Evolutionary conservation across 495 filamentous ascomycete species (phyloP).

Genomic region (Aspergillus saccharolyticus): DNA sequence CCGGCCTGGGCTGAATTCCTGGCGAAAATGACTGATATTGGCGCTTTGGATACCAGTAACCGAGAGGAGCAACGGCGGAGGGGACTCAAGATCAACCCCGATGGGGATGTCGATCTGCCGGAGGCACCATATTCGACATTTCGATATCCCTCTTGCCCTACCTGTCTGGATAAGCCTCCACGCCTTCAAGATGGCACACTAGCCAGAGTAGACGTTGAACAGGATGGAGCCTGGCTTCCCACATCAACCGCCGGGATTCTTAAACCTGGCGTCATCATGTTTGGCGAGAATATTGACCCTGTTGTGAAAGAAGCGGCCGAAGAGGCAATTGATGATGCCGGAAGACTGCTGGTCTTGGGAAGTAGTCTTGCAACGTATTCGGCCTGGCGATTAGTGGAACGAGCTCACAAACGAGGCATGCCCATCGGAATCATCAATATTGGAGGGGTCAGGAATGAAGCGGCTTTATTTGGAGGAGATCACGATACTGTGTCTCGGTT

Average conservation of each 20-base stretch:
- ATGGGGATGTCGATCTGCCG: conserved; percentile 92
- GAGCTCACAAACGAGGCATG: conserved; percentile 75
- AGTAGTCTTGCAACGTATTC: conserved; percentile 92
- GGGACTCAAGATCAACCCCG: conserved; percentile 81
- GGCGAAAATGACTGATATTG: conserved; percentile 59
- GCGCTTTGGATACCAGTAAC: conserved; percentile 73
- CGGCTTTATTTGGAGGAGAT: conserved; percentile 54
- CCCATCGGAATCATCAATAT: conserved; percentile 81
- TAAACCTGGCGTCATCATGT: conserved; percentile 92
- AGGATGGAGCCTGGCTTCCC: conserved; percentile 72
- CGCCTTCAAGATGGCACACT: conserved; percentile 48
- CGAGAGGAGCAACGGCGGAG: conserved; percentile 60
- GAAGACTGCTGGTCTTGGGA: conserved; percentile 71
- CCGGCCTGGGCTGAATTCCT: conserved; percentile 82
- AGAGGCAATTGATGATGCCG: conserved; percentile 68
- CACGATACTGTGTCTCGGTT: conserved; percentile 8
- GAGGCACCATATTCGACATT: conserved; percentile 83
- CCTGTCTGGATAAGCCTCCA: conserved; percentile 66
- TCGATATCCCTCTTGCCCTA: conserved; percentile 84
- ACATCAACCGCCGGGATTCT: conserved; percentile 71
- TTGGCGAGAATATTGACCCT: conserved; percentile 77
- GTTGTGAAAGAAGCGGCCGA: conserved; percentile 72
- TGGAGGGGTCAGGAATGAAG: conserved; percentile 77
- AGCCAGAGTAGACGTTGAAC: conserved; percentile 63
- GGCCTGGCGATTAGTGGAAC: conserved; percentile 83